These are phyloP conservation scores for Tilletiopsis washingtonensis DNA, from an alignment of 1,284 basidiomycete genomes.

Conservation along the genomic window DNA sequence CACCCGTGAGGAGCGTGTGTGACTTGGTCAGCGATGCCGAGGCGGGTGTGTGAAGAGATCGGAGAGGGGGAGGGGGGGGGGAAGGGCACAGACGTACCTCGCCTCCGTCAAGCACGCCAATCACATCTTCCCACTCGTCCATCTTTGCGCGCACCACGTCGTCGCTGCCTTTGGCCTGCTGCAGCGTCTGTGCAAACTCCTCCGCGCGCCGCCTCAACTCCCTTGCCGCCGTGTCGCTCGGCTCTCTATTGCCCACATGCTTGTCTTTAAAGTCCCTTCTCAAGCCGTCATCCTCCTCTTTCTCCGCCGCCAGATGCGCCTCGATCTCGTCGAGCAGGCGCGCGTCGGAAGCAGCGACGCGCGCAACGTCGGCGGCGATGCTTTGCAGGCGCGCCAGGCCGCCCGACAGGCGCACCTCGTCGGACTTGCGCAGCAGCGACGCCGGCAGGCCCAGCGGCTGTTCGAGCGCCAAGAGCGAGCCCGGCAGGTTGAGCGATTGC, in stretches of 20 bases:
- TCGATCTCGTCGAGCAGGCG: constrained; percentile 55
- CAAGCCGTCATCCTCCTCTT: constrained; percentile 67
- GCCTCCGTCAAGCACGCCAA: constrained; percentile 2
- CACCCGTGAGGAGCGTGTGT: too few relatives aligned
- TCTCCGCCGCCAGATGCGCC: constrained; percentile 67
- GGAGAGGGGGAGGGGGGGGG: too few relatives aligned
- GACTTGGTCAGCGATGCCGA: too few relatives aligned
- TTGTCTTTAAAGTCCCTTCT: constrained; percentile 54
- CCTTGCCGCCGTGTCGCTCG: constrained; percentile 55
- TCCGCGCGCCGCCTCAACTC: constrained; percentile 21
- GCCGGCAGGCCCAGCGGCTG: constrained; percentile 79
- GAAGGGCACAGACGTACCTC: neutral
- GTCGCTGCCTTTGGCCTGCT: constrained; percentile 31
- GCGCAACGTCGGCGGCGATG: constrained; percentile 63
- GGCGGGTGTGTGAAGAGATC: too few relatives aligned
- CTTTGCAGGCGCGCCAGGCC: constrained; percentile 66
- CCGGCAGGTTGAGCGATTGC: constrained; percentile 69
- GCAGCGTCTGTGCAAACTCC: constrained; percentile 25
- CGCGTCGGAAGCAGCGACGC: constrained; percentile 48
- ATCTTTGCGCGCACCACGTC: constrained; percentile 51
- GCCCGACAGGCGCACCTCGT: constrained; percentile 71
- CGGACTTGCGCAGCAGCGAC: constrained; percentile 73
- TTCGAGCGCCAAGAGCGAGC: constrained; percentile 78
- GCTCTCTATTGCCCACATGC: constrained; percentile 34
- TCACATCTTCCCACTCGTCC: neutral